Evolutionary conservation across 2,329 filamentous ascomycete genomes (phyloP).

Genomic region (Pezicula carpinea): DNA sequence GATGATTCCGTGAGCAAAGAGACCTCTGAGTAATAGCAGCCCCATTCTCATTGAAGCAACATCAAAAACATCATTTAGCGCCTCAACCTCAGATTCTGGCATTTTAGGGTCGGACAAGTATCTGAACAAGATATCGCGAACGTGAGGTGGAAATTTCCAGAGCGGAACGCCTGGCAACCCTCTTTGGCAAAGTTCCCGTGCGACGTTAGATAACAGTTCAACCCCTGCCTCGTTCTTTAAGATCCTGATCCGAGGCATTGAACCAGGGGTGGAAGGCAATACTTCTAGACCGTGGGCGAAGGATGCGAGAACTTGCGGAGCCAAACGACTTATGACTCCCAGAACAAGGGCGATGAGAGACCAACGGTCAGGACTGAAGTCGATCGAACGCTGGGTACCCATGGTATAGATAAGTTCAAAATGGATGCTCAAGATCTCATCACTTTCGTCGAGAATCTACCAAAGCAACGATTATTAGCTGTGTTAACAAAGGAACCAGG

Average conservation of each 20-base stretch:
- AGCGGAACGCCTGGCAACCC: conserved; percentile 41
- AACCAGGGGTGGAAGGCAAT: conserved; percentile 21
- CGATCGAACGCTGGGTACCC: conserved; percentile 44
- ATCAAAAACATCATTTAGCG: background rate
- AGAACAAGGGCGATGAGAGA: conserved; percentile 48
- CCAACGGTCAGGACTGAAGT: conserved; percentile 54
- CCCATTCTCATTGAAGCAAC: conserved; percentile 13
- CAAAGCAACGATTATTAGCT: no score
- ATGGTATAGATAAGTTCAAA: conserved; percentile 63
- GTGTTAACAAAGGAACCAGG: no score
- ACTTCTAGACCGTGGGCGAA: conserved; percentile 41
- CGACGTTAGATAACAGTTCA: conserved; percentile 30
- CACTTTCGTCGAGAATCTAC: conserved; percentile 57
- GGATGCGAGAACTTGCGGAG: conserved; percentile 22
- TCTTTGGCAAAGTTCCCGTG: conserved; percentile 34
- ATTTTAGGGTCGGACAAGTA: conserved; percentile 3
- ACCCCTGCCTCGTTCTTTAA: conserved; percentile 31
- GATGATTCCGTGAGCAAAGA: conserved; percentile 52
- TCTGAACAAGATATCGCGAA: conserved; percentile 1
- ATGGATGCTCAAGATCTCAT: conserved; percentile 56
- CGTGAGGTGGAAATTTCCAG: conserved; percentile 1
- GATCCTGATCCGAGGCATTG: conserved; percentile 46
- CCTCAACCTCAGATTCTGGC: background rate
- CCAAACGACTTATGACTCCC: conserved; percentile 32
- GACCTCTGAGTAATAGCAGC: conserved; percentile 47